phyloP scores from a whole-genome alignment of 768 basidiomycete species.

The Kwoniella mangroviensis region DNA sequence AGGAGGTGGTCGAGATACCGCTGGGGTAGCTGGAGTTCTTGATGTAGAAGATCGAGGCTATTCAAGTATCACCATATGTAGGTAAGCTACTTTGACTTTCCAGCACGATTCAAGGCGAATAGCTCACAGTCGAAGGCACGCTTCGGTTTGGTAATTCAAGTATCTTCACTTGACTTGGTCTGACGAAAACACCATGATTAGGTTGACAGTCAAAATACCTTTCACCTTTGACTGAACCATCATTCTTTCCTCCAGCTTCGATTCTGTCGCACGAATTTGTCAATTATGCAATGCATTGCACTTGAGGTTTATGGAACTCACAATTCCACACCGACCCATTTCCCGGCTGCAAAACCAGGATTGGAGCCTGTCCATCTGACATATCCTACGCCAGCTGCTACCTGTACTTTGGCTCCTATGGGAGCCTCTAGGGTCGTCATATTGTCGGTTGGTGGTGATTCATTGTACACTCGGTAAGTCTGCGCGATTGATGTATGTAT shows the following conservation, averaged over 20 bases:
- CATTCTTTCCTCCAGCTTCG: conserved; percentile 87
- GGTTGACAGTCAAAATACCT: conserved; percentile 80
- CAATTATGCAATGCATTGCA: conserved; percentile 43
- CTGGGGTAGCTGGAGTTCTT: conserved; percentile 31
- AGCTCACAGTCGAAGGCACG: conserved; percentile 19
- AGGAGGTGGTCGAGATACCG: conserved; percentile 21
- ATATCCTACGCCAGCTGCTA: conserved; percentile 77
- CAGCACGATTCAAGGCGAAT: neutral
- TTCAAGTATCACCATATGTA: neutral
- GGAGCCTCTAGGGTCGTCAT: conserved; percentile 54
- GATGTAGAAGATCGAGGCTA: conserved; percentile 25
- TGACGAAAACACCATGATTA: conserved; percentile 84
- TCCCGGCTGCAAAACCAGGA: conserved; percentile 79
- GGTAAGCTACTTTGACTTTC: neutral
- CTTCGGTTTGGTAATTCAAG: conserved; percentile 58
- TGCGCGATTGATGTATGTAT: neutral
- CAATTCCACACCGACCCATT: conserved; percentile 95
- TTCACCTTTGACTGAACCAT: conserved; percentile 80
- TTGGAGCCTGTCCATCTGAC: conserved; percentile 83
- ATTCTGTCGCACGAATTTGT: conserved; percentile 29
- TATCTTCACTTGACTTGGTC: conserved; percentile 78
- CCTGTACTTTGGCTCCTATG: conserved; percentile 76
- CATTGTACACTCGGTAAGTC: conserved; percentile 6
- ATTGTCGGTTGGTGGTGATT: conserved; percentile 10
- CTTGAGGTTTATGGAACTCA: conserved; percentile 47